Evolutionary conservation across 441 rosid genomes (phyloP).

Genomic region (Euphorbia celastroides): DNA sequence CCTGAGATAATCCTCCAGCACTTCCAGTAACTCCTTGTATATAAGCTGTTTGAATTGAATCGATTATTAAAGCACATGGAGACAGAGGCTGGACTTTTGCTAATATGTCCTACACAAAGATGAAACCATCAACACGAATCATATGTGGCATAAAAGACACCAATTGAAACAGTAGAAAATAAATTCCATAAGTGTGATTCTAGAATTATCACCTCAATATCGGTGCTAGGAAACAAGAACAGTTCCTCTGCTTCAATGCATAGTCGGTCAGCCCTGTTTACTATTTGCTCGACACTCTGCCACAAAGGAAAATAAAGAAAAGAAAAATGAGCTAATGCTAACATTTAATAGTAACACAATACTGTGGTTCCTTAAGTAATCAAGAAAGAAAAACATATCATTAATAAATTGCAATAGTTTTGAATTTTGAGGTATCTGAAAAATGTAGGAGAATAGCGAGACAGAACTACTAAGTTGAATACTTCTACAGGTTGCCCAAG

Average conservation of each 20-base stretch:
- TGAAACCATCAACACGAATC: background rate
- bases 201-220: conserved; percentile 57
- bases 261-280: conserved; percentile 82
- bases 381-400: background rate
- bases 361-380: background rate
- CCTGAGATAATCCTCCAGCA: conserved; percentile 60
- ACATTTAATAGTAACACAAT: background rate
- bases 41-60: conserved; percentile 91
- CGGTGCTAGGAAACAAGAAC: conserved; percentile 79
- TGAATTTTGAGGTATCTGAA: conserved; percentile 6
- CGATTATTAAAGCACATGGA: conserved; percentile 71
- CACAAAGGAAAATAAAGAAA: conserved; percentile 20
- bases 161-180: conserved; percentile 1
- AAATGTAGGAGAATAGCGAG: background rate
- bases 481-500: background rate
- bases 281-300: conserved; percentile 93
- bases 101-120: conserved; percentile 57
- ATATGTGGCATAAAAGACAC: background rate
- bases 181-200: conserved; percentile 7
- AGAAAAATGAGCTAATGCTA: conserved; percentile 1
- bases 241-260: conserved; percentile 56
- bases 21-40: conserved; percentile 27
- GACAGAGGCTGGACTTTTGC: conserved; percentile 53
- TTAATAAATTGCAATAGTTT: background rate
- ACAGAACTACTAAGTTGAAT: background rate